Conservation (phyloP, 129 eudicot genomes). For the Calendula officinalis region DNA sequence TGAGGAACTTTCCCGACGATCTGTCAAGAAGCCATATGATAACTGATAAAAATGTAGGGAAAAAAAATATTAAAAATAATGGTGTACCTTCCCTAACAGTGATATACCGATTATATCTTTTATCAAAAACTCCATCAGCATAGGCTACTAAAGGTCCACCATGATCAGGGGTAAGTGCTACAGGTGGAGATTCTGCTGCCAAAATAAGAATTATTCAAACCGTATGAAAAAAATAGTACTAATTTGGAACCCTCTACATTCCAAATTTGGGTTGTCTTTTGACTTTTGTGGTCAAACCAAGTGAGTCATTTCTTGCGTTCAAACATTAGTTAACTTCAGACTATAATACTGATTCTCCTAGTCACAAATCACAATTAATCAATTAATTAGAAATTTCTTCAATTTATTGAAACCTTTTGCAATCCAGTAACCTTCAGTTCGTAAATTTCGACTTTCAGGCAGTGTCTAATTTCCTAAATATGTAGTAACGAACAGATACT, state of each 20-base stretch:
- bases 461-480: not conserved
- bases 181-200: constrained; percentile 37
- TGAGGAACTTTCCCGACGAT: constrained; percentile 35
- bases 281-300: not conserved
- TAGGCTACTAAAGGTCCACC: constrained; percentile 43
- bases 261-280: too few relatives aligned
- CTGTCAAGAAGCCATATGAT: constrained; percentile 19
- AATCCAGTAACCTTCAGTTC: not conserved
- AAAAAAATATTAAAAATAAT: not conserved
- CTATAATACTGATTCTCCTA: not conserved
- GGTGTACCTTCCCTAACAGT: constrained; percentile 39
- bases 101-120: constrained; percentile 30
- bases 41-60: constrained; percentile 2
- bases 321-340: not conserved
- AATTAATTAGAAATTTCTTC: too few relatives aligned
- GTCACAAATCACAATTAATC: not conserved
- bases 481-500: not conserved
- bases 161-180: constrained; percentile 42
- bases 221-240: not conserved
- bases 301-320: constrained; percentile 2
- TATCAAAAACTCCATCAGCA: constrained; percentile 51
- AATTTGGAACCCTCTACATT: too few relatives aligned
- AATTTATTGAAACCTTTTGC: not conserved
- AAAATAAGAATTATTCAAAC: not conserved
- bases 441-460: not conserved